phyloP scores from a whole-genome alignment of 805 yeast genomes.

The Suhomyces faveliae region DNA sequence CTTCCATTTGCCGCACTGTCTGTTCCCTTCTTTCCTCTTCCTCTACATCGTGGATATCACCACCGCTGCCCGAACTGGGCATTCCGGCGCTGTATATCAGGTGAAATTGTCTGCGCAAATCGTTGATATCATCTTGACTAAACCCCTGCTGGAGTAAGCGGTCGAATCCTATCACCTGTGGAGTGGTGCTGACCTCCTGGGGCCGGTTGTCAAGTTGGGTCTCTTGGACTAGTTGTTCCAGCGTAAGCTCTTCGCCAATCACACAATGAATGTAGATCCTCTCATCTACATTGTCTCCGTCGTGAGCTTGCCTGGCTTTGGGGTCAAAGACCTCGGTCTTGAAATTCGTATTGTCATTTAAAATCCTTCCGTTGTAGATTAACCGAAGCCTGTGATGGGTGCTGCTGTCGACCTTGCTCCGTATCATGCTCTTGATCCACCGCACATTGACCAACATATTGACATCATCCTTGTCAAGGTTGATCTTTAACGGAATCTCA shows the following conservation, averaged over 20 bases:
- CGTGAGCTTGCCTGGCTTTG: constrained; percentile 16
- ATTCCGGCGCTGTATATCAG: constrained; percentile 56
- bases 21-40: constrained; percentile 41
- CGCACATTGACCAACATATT: constrained; percentile 28
- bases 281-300: constrained; percentile 1
- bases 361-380: constrained; percentile 66
- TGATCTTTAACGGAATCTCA: constrained; percentile 26
- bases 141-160: constrained; percentile 81
- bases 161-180: constrained; percentile 83
- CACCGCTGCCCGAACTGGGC: constrained; percentile 13
- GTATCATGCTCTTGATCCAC: constrained; percentile 32
- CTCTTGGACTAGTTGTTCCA: constrained; percentile 58
- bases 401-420: constrained; percentile 21
- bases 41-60: constrained; percentile 35
- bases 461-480: constrained; percentile 29
- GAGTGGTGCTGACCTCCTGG: constrained; percentile 50
- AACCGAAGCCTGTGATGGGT: constrained; percentile 55
- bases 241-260: constrained; percentile 61
- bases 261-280: constrained; percentile 73
- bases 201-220: constrained; percentile 52
- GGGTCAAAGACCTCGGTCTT: constrained; percentile 46
- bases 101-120: constrained; percentile 71
- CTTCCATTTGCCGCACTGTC: constrained; percentile 65
- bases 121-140: constrained; percentile 69
- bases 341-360: constrained; percentile 56